These are phyloP conservation scores for Solanum ossicruentum DNA, from an alignment of 257 asterid species.

Conservation along the genomic window DNA sequence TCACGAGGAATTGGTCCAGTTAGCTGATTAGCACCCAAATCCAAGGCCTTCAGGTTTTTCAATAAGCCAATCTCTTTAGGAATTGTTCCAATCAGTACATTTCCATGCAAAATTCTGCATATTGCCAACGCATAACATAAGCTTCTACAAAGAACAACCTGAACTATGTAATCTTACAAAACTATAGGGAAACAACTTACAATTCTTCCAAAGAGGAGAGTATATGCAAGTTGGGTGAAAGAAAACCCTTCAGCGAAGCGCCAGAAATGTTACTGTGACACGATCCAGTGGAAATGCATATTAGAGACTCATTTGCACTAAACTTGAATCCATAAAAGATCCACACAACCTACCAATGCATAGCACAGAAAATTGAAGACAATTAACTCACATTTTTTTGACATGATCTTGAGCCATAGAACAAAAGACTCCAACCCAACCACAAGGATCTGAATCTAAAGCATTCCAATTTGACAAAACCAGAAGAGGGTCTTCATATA, in stretches of 20 bases:
- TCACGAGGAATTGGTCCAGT: constrained; percentile 76
- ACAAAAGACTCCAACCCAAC: constrained; percentile 70
- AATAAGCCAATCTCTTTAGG: constrained; percentile 80
- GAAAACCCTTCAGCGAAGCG: constrained; percentile 71
- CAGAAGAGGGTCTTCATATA: constrained; percentile 73
- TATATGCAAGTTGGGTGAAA: constrained; percentile 60
- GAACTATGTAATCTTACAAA: not conserved
- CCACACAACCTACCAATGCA: not conserved
- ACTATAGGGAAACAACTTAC: constrained; percentile 27
- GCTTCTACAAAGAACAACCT: not conserved
- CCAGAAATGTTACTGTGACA: constrained; percentile 73
- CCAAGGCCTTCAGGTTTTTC: constrained; percentile 60
- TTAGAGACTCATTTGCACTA: not conserved
- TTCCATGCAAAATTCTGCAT: constrained; percentile 64
- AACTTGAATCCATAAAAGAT: not conserved
- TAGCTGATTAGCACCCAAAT: constrained; percentile 73
- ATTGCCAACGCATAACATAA: not conserved
- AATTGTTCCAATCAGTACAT: constrained; percentile 62
- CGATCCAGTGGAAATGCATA: not conserved
- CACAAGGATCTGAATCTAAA: constrained; percentile 73
- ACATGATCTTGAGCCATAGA: constrained; percentile 62
- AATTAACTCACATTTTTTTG: constrained; percentile 58
- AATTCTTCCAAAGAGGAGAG: constrained; percentile 58
- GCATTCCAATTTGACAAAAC: constrained; percentile 76
- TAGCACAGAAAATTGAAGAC: not conserved